Conservation (phyloP, 2,329 filamentous ascomycete species). For the Cryphonectria naterciae region DNA sequence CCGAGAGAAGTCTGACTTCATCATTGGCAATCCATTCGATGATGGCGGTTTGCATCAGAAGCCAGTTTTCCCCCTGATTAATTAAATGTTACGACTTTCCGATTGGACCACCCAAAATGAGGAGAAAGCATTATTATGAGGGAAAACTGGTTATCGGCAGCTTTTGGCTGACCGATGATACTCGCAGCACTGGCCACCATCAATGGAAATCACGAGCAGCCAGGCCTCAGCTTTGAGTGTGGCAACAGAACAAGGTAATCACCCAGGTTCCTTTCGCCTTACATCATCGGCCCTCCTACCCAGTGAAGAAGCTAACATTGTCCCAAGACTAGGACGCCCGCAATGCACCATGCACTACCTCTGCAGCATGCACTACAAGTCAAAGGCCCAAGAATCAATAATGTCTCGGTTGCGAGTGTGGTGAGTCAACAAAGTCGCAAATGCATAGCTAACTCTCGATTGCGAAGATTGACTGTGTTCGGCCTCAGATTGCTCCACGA, state of each 20-base stretch:
- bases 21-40: not conserved
- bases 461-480: not conserved
- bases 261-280: not conserved
- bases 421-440: not conserved
- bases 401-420: not conserved
- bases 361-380: not conserved
- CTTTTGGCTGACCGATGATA: not conserved
- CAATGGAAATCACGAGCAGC: not conserved
- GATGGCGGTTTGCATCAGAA: not conserved
- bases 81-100: not conserved
- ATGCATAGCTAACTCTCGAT: not conserved
- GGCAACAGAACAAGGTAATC: not conserved
- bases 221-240: not conserved
- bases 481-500: not conserved
- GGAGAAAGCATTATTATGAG: not conserved
- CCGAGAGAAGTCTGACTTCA: not conserved
- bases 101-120: not conserved
- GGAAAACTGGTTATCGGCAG: constrained; percentile 3
- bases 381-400: not conserved
- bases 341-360: not conserved
- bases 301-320: not conserved
- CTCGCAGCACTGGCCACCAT: not conserved
- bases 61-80: not conserved
- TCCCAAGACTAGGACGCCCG: not conserved
- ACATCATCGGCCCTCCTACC: not conserved